phyloP scores from a whole-genome alignment of 352 stramenopile genomes.

The Pythium sukuiense region DNA sequence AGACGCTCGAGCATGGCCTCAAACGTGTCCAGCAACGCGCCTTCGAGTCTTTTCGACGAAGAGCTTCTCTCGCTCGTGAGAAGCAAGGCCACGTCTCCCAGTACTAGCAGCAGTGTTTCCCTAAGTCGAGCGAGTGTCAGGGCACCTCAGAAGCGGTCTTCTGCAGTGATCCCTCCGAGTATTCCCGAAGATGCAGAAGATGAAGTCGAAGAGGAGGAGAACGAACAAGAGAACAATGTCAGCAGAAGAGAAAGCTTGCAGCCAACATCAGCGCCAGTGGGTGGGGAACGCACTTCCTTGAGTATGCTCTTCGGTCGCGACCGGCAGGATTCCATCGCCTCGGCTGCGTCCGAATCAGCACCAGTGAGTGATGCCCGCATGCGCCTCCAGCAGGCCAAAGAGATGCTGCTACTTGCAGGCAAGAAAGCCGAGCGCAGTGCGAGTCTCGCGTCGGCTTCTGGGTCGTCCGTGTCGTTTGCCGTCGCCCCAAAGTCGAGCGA shows the following conservation, averaged over 20 bases:
- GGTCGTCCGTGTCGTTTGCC: constrained; percentile 7
- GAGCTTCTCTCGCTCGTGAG: constrained; percentile 50
- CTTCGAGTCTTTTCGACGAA: constrained; percentile 39
- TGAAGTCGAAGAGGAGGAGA: constrained; percentile 20
- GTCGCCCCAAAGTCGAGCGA: constrained; percentile 38
- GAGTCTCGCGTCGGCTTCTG: constrained; percentile 38
- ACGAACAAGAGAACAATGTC: constrained; percentile 8
- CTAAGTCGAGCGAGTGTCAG: not conserved
- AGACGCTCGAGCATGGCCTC: constrained; percentile 24
- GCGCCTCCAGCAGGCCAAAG: constrained; percentile 70
- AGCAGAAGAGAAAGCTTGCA: not conserved
- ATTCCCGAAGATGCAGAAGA: constrained; percentile 39
- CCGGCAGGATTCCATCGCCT: constrained; percentile 25
- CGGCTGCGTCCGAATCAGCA: constrained; percentile 20
- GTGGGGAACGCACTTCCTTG: constrained; percentile 21
- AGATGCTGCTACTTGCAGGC: constrained; percentile 68
- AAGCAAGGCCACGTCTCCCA: constrained; percentile 34
- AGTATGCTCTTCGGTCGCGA: constrained; percentile 39
- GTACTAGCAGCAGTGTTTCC: not conserved
- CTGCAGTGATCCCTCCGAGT: constrained; percentile 22
- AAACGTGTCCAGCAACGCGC: constrained; percentile 22
- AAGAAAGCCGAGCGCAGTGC: constrained; percentile 46
- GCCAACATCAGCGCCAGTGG: not conserved
- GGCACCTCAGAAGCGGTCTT: not conserved
- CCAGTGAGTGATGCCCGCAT: constrained; percentile 61